phyloP scores from a whole-genome alignment of 495 filamentous ascomycete genomes.

The Hypoxylon cercidicola region DNA sequence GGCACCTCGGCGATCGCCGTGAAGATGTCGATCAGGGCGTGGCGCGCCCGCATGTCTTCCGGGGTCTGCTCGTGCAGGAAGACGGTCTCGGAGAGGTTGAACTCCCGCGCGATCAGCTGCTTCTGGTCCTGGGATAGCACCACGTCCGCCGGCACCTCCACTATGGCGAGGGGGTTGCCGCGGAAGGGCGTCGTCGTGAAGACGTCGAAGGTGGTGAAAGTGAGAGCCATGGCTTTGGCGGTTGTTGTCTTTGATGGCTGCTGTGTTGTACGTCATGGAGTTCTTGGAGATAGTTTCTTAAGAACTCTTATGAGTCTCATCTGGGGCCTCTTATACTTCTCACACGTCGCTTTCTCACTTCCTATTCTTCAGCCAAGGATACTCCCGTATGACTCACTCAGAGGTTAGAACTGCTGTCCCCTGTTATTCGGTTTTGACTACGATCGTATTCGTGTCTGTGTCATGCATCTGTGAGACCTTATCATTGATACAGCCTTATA shows the following conservation, averaged over 20 bases:
- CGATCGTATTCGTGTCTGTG: slow-evolving; percentile 13
- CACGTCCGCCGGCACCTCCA: slow-evolving; percentile 55
- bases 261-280: not conserved
- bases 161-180: slow-evolving; percentile 74
- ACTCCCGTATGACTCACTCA: slow-evolving; percentile 16
- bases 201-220: slow-evolving; percentile 71
- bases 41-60: slow-evolving; percentile 16
- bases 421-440: not conserved
- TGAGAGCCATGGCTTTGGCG: slow-evolving; percentile 37
- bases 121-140: slow-evolving; percentile 62
- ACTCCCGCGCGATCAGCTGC: slow-evolving; percentile 74
- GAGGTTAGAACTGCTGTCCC: not conserved
- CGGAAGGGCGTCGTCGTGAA: slow-evolving; percentile 66
- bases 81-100: slow-evolving; percentile 84
- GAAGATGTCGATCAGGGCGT: slow-evolving; percentile 74
- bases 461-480: not conserved
- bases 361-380: not conserved
- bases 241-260: not conserved
- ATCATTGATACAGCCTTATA: not conserved
- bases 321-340: slow-evolving; percentile 11
- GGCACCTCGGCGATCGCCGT: slow-evolving; percentile 68
- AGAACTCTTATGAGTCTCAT: no score
- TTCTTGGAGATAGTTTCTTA: not conserved
- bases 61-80: slow-evolving; percentile 68
- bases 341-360: not conserved